Percentiles rank a stretch among this genome's conserved stretches.
Evolutionary conservation across 139 green algal genomes (phyloP).

Genomic region (Astrephomene gubernaculifera): DNA sequence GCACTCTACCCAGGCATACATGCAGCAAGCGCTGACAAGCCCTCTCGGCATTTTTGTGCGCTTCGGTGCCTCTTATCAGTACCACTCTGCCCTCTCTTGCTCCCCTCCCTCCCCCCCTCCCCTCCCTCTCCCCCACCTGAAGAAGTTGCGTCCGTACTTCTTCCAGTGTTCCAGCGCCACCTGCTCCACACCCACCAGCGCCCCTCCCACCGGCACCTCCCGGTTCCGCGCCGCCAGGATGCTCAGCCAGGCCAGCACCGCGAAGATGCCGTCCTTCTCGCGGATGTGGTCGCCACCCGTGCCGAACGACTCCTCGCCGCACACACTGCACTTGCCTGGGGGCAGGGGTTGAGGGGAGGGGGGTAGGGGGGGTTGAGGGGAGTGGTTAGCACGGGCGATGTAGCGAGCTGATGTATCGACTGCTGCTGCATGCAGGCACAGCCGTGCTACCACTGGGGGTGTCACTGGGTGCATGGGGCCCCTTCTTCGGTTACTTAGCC

Average conservation of each 20-base stretch:
- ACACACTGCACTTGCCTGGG: slow-evolving; percentile 91
- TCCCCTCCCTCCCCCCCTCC: neutral
- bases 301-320: slow-evolving; percentile 98
- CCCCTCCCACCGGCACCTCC: slow-evolving; percentile 71
- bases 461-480: too few relatives aligned
- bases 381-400: neutral
- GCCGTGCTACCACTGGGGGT: too few relatives aligned
- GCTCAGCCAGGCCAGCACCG: slow-evolving; percentile 92
- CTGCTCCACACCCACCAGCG: slow-evolving; percentile 91
- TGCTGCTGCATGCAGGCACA: too few relatives aligned
- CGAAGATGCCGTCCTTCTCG: slow-evolving; percentile 99
- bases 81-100: neutral
- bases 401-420: too few relatives aligned
- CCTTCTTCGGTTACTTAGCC: neutral
- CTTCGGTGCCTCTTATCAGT: too few relatives aligned
- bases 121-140: slow-evolving; percentile 62
- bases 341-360: neutral
- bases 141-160: slow-evolving; percentile 98
- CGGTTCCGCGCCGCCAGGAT: slow-evolving; percentile 96
- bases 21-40: too few relatives aligned
- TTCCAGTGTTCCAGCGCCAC: slow-evolving; percentile 96
- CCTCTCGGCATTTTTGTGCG: too few relatives aligned
- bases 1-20: too few relatives aligned
- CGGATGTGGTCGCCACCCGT: slow-evolving; percentile 97
- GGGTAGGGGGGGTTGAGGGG: neutral